A percentile compares a stretch with the other conserved stretches of the same genome.
Conservation (phyloP, 768 basidiomycete species). For the Gyrodon lividus region DNA sequence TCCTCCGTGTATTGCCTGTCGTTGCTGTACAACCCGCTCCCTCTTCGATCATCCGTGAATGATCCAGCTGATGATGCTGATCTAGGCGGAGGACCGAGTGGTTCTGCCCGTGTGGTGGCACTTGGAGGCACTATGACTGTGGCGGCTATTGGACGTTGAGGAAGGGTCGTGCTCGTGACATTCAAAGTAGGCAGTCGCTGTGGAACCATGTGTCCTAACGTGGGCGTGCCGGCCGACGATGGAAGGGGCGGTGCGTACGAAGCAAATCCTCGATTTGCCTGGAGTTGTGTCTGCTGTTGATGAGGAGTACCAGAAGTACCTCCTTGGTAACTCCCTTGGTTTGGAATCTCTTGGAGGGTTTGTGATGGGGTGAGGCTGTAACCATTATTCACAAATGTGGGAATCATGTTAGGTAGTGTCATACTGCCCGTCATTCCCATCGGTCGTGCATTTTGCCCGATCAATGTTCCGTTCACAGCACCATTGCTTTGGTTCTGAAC, state of each 20-base stretch:
- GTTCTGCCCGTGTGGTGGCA: conserved; percentile 17
- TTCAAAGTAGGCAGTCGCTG: not conserved
- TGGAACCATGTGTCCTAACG: conserved; percentile 2
- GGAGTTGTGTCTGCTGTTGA: not conserved
- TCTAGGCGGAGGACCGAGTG: conserved; percentile 14
- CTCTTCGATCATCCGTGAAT: conserved; percentile 19
- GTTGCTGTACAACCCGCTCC: conserved; percentile 8
- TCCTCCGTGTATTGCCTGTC: conserved; percentile 20
- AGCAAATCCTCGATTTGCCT: not conserved
- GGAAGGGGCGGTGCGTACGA: not conserved
- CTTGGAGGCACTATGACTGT: not conserved
- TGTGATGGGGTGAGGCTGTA: not conserved
- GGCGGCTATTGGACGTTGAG: conserved; percentile 13
- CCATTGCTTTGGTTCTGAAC: not conserved
- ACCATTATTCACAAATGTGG: not conserved
- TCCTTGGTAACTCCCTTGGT: conserved; percentile 3
- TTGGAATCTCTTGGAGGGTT: not conserved
- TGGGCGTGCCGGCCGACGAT: conserved; percentile 2
- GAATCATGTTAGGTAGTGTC: not conserved
- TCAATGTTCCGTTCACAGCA: not conserved
- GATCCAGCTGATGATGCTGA: conserved; percentile 17
- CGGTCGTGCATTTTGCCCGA: not conserved
- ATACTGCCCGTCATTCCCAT: not conserved
- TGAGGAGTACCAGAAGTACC: not conserved
- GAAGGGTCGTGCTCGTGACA: conserved; percentile 10